phyloP scores from a whole-genome alignment of 2,329 filamentous ascomycete genomes.

The Beauveria varroae region DNA sequence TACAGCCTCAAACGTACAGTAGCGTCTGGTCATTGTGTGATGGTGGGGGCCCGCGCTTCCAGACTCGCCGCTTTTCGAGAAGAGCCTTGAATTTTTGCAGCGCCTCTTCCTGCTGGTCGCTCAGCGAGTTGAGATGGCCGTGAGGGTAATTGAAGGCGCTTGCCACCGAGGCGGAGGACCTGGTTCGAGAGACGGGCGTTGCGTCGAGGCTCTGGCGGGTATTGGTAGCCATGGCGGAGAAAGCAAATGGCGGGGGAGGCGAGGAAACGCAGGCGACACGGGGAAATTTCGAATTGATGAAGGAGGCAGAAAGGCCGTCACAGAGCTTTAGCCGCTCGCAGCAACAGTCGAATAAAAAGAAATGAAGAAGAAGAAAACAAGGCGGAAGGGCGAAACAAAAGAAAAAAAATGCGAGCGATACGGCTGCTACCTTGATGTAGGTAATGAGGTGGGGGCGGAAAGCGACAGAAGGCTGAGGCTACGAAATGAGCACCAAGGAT shows the following conservation, averaged over 20 bases:
- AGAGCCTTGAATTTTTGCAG: constrained; percentile 65
- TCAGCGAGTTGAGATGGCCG: constrained; percentile 78
- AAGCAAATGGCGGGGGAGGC: neutral
- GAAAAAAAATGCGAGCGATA: neutral
- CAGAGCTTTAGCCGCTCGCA: neutral
- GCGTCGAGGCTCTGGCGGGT: constrained; percentile 4
- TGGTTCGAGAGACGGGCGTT: constrained; percentile 1
- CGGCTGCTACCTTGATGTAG: neutral
- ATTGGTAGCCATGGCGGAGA: constrained; percentile 2
- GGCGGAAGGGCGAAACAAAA: neutral
- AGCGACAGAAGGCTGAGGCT: neutral
- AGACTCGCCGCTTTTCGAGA: constrained; percentile 57
- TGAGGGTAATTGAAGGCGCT: constrained; percentile 53
- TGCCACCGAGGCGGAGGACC: constrained; percentile 20
- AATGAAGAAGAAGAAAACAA: neutral
- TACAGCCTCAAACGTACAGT: constrained; percentile 38
- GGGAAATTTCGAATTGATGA: neutral
- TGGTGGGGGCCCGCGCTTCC: constrained; percentile 45
- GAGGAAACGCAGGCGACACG: neutral
- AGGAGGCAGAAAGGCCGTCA: neutral
- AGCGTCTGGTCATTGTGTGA: constrained; percentile 69
- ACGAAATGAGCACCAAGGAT: neutral
- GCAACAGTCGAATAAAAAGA: neutral
- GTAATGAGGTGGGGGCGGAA: neutral
- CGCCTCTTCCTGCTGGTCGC: constrained; percentile 56